These are phyloP conservation scores for Pseudevernia furfuracea DNA, from an alignment of 495 filamentous ascomycete species.

Conservation along the genomic window DNA sequence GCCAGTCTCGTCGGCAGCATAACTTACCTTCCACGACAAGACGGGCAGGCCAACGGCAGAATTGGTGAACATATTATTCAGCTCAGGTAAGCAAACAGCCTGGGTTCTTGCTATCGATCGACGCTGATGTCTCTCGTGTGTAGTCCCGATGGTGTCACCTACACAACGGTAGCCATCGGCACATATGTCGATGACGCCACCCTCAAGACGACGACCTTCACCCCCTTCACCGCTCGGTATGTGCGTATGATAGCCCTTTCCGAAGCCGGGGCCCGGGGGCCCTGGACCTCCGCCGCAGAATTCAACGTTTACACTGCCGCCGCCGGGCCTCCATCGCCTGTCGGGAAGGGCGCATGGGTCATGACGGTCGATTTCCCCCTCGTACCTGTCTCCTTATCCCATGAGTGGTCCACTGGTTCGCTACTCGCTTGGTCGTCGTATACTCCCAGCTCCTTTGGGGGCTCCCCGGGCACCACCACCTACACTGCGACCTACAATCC, in stretches of 20 bases:
- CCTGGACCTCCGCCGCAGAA: conserved; percentile 34
- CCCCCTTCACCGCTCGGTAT: conserved; percentile 35
- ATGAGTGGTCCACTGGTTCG: conserved; percentile 32
- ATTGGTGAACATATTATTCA: conserved; percentile 19
- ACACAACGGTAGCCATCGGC: conserved; percentile 37
- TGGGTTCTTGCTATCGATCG: background rate
- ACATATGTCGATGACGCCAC: conserved; percentile 37
- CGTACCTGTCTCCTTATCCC: conserved; percentile 38
- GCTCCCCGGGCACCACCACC: conserved; percentile 34
- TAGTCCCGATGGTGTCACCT: conserved; percentile 35
- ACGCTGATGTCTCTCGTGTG: background rate
- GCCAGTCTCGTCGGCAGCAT: conserved; percentile 16
- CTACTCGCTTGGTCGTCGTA: conserved; percentile 42
- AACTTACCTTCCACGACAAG: conserved; percentile 23
- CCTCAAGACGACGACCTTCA: conserved; percentile 36
- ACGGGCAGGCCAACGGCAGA: conserved; percentile 19
- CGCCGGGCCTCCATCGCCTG: conserved; percentile 10
- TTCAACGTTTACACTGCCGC: conserved; percentile 24
- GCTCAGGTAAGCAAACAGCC: conserved; percentile 8
- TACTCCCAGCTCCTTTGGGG: conserved; percentile 32
- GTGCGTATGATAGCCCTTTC: conserved; percentile 31
- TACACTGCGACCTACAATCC: conserved; percentile 38
- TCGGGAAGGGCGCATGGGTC: conserved; percentile 35
- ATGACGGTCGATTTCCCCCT: conserved; percentile 47
- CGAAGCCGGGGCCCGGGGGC: conserved; percentile 32